Conservation (phyloP, 495 filamentous ascomycete species). For the Daldinia vernicosa region DNA sequence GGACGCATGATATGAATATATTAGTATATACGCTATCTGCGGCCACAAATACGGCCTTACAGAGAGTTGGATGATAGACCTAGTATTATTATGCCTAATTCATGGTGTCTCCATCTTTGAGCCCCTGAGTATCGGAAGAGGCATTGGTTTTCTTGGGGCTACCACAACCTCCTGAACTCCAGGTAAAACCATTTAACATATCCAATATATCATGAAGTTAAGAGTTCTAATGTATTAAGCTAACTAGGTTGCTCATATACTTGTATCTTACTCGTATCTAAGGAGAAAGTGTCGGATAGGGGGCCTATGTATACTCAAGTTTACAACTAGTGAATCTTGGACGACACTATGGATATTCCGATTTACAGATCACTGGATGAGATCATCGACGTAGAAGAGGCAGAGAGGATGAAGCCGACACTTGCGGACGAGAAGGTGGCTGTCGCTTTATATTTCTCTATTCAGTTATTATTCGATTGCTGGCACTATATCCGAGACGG, state of each 20-base stretch:
- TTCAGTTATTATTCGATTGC: neutral
- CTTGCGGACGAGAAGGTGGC: neutral
- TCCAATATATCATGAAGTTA: neutral
- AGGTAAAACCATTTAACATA: neutral
- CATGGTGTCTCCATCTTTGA: too few species aligned
- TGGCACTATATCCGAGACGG: neutral
- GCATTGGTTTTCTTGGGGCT: neutral
- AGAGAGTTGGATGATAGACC: too few species aligned
- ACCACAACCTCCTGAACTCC: neutral
- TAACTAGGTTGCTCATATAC: neutral
- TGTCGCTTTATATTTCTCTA: neutral
- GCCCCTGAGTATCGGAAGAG: too few species aligned
- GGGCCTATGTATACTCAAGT: neutral
- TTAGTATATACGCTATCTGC: too few species aligned
- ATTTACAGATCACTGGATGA: neutral
- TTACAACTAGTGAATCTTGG: slow-evolving; percentile 13
- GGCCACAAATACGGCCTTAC: too few species aligned
- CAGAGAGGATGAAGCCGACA: neutral
- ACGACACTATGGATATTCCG: slow-evolving; percentile 5
- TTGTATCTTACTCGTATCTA: neutral
- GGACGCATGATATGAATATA: neutral
- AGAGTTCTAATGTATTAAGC: neutral
- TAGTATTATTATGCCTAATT: too few species aligned
- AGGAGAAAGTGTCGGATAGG: neutral
- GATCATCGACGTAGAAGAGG: neutral